Evolutionary conservation across 129 eudicot species (phyloP).

Genomic region (Pseudognaphalium luteoalbum): DNA sequence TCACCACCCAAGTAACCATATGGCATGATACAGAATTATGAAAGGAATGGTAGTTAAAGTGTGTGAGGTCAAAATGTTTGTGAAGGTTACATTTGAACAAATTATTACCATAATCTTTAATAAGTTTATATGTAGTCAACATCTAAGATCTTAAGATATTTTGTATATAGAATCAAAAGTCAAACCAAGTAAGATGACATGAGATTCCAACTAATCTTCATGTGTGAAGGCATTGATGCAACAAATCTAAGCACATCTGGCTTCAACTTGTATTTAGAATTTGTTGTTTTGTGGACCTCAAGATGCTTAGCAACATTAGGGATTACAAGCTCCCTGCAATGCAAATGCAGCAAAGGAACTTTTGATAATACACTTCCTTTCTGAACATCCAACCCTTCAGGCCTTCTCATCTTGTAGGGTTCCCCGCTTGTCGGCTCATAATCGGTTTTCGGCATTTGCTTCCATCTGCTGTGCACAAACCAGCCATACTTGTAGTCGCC

Average conservation of each 20-base stretch:
- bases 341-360: slow-evolving; percentile 86
- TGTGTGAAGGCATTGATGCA: slow-evolving; percentile 88
- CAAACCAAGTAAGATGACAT: slow-evolving; percentile 84
- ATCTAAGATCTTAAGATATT: background rate
- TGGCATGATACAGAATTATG: background rate
- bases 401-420: slow-evolving; percentile 78
- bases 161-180: slow-evolving; percentile 10
- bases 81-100: background rate
- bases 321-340: slow-evolving; percentile 80
- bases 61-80: background rate
- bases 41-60: no score
- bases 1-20: background rate
- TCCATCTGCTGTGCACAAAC: slow-evolving; percentile 81
- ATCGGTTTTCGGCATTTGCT: slow-evolving; percentile 71
- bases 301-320: slow-evolving; percentile 75
- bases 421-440: slow-evolving; percentile 66
- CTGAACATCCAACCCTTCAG: slow-evolving; percentile 76
- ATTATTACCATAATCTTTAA: background rate
- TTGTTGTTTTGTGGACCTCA: slow-evolving; percentile 27
- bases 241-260: slow-evolving; percentile 78
- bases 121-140: background rate
- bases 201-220: slow-evolving; percentile 97
- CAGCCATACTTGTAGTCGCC: slow-evolving; percentile 95
- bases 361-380: slow-evolving; percentile 87
- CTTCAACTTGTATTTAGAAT: slow-evolving; percentile 25